phyloP scores from a whole-genome alignment of 2,329 filamentous ascomycete species.

The Pseudopithomyces maydicus region DNA sequence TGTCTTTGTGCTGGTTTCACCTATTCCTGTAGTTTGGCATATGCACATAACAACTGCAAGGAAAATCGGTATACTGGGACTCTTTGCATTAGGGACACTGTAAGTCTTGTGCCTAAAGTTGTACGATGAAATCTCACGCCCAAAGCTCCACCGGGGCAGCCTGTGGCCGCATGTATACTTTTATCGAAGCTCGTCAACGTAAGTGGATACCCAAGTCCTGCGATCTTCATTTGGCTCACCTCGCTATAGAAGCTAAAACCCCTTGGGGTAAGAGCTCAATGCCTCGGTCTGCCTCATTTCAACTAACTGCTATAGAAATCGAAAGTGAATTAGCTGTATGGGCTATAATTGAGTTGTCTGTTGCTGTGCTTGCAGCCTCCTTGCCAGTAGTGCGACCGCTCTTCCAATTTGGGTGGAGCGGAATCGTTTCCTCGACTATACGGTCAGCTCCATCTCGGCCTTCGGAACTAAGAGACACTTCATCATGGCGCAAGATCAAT shows the following conservation, averaged over 20 bases:
- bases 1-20: constrained; percentile 1
- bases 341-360: constrained; percentile 4
- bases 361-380: constrained; percentile 6
- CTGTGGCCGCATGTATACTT: constrained; percentile 1
- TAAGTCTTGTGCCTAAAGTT: neutral
- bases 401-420: neutral
- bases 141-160: constrained; percentile 3
- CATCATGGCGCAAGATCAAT: neutral
- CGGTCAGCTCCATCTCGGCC: neutral
- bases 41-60: neutral
- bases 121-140: neutral
- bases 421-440: neutral
- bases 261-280: neutral
- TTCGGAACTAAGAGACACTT: neutral
- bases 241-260: neutral
- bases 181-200: neutral
- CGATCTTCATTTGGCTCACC: neutral
- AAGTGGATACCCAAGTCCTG: neutral
- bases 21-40: constrained; percentile 6
- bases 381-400: constrained; percentile 3
- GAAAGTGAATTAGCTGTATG: constrained; percentile 5
- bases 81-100: constrained; percentile 6
- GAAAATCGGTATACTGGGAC: neutral
- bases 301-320: neutral
- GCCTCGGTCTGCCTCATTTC: neutral